Conservation (phyloP, 2,329 filamentous ascomycete genomes). For the Pseudodiploospora longispora region DNA sequence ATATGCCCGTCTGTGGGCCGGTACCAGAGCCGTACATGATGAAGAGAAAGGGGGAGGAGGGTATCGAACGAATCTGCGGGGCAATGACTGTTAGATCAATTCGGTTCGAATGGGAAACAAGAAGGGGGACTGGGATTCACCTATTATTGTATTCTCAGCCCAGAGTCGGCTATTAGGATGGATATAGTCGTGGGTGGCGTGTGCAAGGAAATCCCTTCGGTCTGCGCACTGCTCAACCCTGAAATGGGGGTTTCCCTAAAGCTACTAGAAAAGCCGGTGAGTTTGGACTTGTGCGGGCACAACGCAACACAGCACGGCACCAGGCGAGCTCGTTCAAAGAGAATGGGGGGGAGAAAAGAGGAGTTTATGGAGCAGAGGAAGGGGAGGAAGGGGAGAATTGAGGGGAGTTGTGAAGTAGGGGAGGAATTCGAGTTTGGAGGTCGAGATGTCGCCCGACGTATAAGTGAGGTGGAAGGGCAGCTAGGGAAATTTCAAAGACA, state of each 20-base stretch:
- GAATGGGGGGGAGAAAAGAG: background rate
- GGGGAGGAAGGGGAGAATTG: constrained; percentile 8
- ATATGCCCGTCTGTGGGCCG: constrained; percentile 89
- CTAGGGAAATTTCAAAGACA: constrained; percentile 9
- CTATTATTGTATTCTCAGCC: background rate
- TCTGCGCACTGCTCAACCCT: no score
- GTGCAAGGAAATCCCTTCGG: no score
- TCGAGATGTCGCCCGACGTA: constrained; percentile 9
- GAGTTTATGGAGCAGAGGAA: constrained; percentile 5
- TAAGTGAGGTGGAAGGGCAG: constrained; percentile 2
- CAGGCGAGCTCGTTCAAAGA: constrained; percentile 17
- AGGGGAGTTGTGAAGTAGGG: constrained; percentile 7
- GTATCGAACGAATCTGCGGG: constrained; percentile 8
- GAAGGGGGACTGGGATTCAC: background rate
- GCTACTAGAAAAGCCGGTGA: no score
- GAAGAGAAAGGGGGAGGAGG: constrained; percentile 20
- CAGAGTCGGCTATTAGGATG: background rate
- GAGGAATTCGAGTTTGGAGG: constrained; percentile 9
- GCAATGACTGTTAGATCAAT: constrained; percentile 1
- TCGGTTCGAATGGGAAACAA: background rate
- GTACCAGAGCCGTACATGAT: constrained; percentile 81
- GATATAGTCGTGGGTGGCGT: no score
- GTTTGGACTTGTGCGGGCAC: background rate
- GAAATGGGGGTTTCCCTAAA: no score
- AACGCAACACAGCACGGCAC: constrained; percentile 19